These are phyloP conservation scores for Ceratonia siliqua DNA, from an alignment of 306 rosid species.

Conservation along the genomic window DNA sequence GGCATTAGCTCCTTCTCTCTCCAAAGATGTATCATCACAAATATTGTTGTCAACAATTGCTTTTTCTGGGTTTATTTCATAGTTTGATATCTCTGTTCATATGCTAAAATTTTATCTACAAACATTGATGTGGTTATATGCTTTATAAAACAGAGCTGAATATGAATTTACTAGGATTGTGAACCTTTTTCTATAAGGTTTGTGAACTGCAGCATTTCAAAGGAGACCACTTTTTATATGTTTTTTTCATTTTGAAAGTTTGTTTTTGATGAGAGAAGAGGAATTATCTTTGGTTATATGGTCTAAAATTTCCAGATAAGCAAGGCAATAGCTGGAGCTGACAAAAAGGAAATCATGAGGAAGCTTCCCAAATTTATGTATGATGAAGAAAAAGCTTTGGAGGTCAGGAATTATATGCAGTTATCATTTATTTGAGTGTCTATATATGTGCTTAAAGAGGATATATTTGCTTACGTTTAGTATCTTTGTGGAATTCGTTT, in stretches of 20 bases:
- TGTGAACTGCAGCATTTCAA: background rate
- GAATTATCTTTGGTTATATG: slow-evolving; percentile 16
- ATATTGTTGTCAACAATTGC: background rate
- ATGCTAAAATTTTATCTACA: background rate
- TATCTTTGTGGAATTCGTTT: too few species aligned
- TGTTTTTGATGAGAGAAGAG: slow-evolving; percentile 1
- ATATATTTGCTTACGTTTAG: background rate
- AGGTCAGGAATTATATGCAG: slow-evolving; percentile 48
- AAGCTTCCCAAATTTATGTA: slow-evolving; percentile 66
- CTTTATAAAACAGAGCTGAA: too few species aligned
- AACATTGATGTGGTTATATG: background rate
- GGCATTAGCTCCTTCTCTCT: background rate
- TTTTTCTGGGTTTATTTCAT: background rate
- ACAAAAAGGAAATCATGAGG: slow-evolving; percentile 59
- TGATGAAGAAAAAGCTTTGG: slow-evolving; percentile 65
- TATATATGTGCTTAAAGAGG: background rate
- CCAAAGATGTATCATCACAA: background rate
- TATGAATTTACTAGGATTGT: slow-evolving; percentile 1
- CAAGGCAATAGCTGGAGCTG: slow-evolving; percentile 56
- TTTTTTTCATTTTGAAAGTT: background rate
- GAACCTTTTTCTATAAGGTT: background rate
- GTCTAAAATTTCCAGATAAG: slow-evolving; percentile 44
- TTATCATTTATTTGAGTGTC: slow-evolving; percentile 19
- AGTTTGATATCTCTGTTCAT: background rate
- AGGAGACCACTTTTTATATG: background rate